Evolutionary conservation across 2,329 filamentous ascomycete genomes (phyloP).

Genomic region (Periconia sp.): DNA sequence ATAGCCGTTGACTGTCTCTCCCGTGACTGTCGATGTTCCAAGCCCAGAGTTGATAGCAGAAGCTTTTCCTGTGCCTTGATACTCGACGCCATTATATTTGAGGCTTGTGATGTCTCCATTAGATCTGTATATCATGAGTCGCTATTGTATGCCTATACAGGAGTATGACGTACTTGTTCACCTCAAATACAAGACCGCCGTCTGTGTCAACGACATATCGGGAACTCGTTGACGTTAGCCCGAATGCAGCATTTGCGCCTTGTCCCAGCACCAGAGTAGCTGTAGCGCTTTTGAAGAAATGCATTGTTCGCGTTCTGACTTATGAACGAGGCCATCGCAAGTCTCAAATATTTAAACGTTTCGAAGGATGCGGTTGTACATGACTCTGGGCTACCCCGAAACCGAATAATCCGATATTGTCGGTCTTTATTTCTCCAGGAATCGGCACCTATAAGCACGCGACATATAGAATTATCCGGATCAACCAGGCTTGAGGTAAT

Average conservation of each 20-base stretch:
- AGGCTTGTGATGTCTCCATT: conserved; percentile 30
- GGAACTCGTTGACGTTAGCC: conserved; percentile 22
- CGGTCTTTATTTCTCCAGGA: neutral
- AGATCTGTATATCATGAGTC: conserved; percentile 8
- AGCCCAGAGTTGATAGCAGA: conserved; percentile 30
- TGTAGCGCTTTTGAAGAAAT: neutral
- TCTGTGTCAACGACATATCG: conserved; percentile 28
- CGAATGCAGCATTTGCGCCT: conserved; percentile 22
- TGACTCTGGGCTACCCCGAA: neutral
- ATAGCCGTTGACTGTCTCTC: conserved; percentile 29
- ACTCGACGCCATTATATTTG: conserved; percentile 28
- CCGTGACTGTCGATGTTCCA: conserved; percentile 24
- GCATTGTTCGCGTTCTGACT: conserved; percentile 7
- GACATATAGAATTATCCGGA: neutral
- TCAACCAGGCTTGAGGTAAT: neutral
- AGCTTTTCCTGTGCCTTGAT: conserved; percentile 25
- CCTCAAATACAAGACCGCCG: conserved; percentile 24
- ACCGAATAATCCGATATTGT: neutral
- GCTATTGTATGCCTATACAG: neutral
- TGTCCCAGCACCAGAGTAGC: conserved; percentile 12
- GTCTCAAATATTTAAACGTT: neutral
- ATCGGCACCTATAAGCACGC: neutral
- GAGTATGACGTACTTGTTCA: conserved; percentile 15
- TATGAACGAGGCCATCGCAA: neutral
- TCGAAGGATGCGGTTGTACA: neutral